Evolutionary conservation across 148 eudicot species (phyloP).

Genomic region (Fallopia convolvulus): DNA sequence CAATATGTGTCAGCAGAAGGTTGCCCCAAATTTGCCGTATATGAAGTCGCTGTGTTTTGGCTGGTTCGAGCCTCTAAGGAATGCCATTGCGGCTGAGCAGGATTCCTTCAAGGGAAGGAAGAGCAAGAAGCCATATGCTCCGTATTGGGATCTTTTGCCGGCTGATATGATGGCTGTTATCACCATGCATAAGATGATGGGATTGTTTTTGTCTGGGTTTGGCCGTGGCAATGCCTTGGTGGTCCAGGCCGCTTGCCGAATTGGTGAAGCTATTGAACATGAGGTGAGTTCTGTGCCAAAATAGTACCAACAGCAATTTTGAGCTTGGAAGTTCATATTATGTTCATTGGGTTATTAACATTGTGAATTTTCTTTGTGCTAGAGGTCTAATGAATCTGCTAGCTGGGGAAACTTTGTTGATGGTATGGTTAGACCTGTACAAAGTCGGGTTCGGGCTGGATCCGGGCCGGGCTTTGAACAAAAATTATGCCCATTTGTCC

Average conservation of each 20-base stretch:
- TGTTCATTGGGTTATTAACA: background rate
- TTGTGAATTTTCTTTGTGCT: background rate
- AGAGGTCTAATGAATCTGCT: background rate
- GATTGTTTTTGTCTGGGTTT: conserved; percentile 66
- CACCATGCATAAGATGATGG: conserved; percentile 92
- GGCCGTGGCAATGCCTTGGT: conserved; percentile 60
- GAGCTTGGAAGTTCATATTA: background rate
- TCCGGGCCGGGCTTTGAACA: no score
- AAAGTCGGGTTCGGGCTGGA: no score
- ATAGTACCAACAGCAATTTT: background rate
- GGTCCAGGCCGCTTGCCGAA: conserved; percentile 64
- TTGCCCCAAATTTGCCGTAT: conserved; percentile 94
- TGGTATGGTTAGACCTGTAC: no score
- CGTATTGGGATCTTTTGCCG: conserved; percentile 55
- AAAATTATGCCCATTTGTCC: no score
- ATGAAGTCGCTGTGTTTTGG: conserved; percentile 90
- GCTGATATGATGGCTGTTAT: conserved; percentile 96
- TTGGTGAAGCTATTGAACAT: conserved; percentile 90
- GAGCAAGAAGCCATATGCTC: conserved; percentile 16
- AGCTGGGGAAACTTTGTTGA: background rate
- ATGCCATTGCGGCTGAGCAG: conserved; percentile 46
- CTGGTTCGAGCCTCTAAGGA: conserved; percentile 87
- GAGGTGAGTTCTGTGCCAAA: conserved; percentile 38
- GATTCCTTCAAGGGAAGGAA: no score
- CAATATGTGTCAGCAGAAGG: conserved; percentile 90